Percentiles rank a stretch among this genome's conserved stretches.
These are phyloP conservation scores for Poronia punctata DNA, from an alignment of 495 filamentous ascomycete species.

Conservation along the genomic window DNA sequence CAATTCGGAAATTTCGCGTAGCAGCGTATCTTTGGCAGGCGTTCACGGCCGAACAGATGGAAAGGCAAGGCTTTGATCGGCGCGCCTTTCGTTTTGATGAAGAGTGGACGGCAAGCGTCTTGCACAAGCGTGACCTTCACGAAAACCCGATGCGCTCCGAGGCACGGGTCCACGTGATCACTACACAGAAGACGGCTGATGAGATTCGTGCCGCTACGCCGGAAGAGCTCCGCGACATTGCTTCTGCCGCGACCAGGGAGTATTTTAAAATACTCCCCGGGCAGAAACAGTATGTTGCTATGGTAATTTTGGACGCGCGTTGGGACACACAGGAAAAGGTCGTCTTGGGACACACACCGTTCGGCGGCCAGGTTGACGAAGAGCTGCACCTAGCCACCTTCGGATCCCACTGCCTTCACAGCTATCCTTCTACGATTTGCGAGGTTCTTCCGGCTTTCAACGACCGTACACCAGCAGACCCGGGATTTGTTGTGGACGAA, in stretches of 20 bases:
- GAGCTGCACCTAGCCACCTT: slow-evolving; percentile 80
- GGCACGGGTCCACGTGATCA: slow-evolving; percentile 77
- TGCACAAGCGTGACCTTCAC: slow-evolving; percentile 62
- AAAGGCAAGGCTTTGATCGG: slow-evolving; percentile 73
- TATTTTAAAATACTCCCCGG: slow-evolving; percentile 67
- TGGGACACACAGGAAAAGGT: slow-evolving; percentile 68
- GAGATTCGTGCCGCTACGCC: slow-evolving; percentile 65
- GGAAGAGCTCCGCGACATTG: slow-evolving; percentile 67
- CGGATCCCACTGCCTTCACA: slow-evolving; percentile 82
- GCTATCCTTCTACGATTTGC: slow-evolving; percentile 76
- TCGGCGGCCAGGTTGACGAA: slow-evolving; percentile 58
- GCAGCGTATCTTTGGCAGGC: slow-evolving; percentile 93
- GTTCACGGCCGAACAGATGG: slow-evolving; percentile 93
- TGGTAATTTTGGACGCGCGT: slow-evolving; percentile 75
- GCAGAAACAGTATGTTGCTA: slow-evolving; percentile 80
- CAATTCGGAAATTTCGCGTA: slow-evolving; percentile 81
- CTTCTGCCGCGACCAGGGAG: slow-evolving; percentile 63
- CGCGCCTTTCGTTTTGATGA: slow-evolving; percentile 86
- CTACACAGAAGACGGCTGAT: slow-evolving; percentile 72
- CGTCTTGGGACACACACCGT: slow-evolving; percentile 73
- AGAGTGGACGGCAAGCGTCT: slow-evolving; percentile 77
- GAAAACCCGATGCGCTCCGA: slow-evolving; percentile 74
- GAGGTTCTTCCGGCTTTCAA: slow-evolving; percentile 80
- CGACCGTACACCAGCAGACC: slow-evolving; percentile 84
- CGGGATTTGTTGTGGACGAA: slow-evolving; percentile 72